Evolutionary conservation across 176 grass and related monocot genomes (phyloP), one percentile per base, ranked within the genome.

Genomic region (Bromus sterilis): DNA sequence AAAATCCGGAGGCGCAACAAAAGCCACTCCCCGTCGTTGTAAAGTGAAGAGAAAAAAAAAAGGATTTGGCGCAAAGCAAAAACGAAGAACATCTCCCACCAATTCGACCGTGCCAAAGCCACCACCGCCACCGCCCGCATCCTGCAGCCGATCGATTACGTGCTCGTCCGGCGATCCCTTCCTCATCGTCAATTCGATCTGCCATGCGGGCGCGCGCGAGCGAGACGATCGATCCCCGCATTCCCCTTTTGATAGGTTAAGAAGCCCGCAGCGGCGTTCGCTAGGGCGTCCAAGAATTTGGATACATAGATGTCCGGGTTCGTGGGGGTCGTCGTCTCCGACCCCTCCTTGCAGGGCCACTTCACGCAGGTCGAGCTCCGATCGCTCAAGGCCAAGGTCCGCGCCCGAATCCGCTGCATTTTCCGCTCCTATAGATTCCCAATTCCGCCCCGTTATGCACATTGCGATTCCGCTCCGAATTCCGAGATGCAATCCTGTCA

Each of bases 341-440:
- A 98, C 88, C 95, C 95, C 33, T 94, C 83, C 86, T 81, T 98
- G 61, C 95, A 98, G 78, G 91, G 88, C 32, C 95, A 98, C 73
- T 98, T 98, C 92, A 98, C 95, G 71, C 95, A 98, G 84, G 95
- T 98, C 49, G 95, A 98, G 90, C 88, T 98, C 70, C 92, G 95
- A 81, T 80, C 86, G 35, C 88, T 89, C 81, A 94, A 91, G 88
- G 83, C 92, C 42, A 98, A 94, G 88, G 95, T 41, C 89, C 84
- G 83, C 49, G 32, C 33, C 33, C 63, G 15, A 67, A 81, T 63
- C 83, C 21, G 0, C 41, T 4, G 11, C 39, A 87, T 79, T 53
- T 21, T 16, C 44, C 11, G 21, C 14, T 46, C n/a, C 44, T 15
- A 6, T 15, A 6, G 30, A 63, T 33, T 20, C 30, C 16, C 33